These are phyloP conservation scores for Candida nanaspora DNA, from an alignment of 805 yeast genomes.

Conservation along the genomic window DNA sequence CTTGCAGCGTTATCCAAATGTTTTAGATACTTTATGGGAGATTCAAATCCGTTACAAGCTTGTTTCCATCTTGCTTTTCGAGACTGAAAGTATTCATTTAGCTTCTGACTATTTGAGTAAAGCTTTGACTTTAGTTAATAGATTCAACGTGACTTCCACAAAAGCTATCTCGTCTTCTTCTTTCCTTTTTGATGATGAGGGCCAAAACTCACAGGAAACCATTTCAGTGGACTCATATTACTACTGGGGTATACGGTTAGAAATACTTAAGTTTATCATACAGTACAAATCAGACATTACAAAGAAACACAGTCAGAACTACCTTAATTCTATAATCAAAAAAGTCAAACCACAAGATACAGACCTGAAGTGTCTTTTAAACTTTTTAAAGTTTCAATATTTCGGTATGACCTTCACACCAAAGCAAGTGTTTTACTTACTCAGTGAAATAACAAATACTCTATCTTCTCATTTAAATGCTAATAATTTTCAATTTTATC, in stretches of 20 bases:
- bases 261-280: constrained; percentile 31
- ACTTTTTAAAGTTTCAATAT: constrained; percentile 24
- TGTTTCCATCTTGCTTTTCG: constrained; percentile 30
- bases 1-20: constrained; percentile 20
- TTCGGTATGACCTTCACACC: constrained; percentile 22
- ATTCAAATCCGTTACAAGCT: constrained; percentile 28
- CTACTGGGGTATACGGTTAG: constrained; percentile 23
- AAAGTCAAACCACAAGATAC: constrained; percentile 11
- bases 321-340: constrained; percentile 20
- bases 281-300: constrained; percentile 20
- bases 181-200: no score
- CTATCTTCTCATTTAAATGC: constrained; percentile 5
- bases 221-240: no score
- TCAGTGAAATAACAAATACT: constrained; percentile 5
- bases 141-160: no score
- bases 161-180: no score
- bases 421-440: constrained; percentile 16
- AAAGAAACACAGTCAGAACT: constrained; percentile 22
- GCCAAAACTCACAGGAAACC: no score
- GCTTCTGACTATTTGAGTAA: constrained; percentile 32
- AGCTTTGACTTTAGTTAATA: constrained; percentile 23
- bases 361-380: constrained; percentile 22
- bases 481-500: constrained; percentile 11
- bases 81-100: constrained; percentile 31
- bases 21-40: constrained; percentile 26